Conservation (phyloP, 148 eudicot species). For the Silene uniflora region DNA sequence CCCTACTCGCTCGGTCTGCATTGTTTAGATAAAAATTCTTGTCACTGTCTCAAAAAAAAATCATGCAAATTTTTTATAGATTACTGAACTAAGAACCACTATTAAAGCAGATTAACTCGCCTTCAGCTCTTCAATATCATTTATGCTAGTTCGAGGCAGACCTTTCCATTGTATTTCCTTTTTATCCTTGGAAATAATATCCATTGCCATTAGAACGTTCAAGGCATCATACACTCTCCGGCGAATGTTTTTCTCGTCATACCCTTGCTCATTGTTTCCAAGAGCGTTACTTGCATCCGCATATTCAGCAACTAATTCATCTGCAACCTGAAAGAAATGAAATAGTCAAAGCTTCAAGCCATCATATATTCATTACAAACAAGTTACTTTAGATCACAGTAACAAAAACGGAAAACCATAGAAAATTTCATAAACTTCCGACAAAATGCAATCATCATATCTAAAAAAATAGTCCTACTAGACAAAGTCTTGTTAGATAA, state of each 20-base stretch:
- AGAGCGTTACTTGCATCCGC: constrained; percentile 52
- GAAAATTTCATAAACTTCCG: too few relatives aligned
- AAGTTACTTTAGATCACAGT: neutral
- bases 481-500: neutral
- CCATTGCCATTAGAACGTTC: constrained; percentile 97
- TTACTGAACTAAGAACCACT: constrained; percentile 2
- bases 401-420: neutral
- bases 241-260: constrained; percentile 90
- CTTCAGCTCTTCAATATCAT: constrained; percentile 84
- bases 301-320: constrained; percentile 94
- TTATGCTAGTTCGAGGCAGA: constrained; percentile 73
- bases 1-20: constrained; percentile 61
- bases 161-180: constrained; percentile 98
- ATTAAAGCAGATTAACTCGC: constrained; percentile 27
- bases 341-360: constrained; percentile 12
- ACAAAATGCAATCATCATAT: too few relatives aligned
- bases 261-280: constrained; percentile 67
- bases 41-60: neutral
- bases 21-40: neutral
- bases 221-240: constrained; percentile 94
- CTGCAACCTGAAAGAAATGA: constrained; percentile 67
- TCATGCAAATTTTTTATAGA: neutral
- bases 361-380: neutral
- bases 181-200: constrained; percentile 85
- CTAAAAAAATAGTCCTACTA: neutral